Percentiles rank a stretch among this genome's conserved stretches.
These are phyloP conservation scores for Pisolithus marmoratus DNA, from an alignment of 768 basidiomycete species.

Conservation along the genomic window DNA sequence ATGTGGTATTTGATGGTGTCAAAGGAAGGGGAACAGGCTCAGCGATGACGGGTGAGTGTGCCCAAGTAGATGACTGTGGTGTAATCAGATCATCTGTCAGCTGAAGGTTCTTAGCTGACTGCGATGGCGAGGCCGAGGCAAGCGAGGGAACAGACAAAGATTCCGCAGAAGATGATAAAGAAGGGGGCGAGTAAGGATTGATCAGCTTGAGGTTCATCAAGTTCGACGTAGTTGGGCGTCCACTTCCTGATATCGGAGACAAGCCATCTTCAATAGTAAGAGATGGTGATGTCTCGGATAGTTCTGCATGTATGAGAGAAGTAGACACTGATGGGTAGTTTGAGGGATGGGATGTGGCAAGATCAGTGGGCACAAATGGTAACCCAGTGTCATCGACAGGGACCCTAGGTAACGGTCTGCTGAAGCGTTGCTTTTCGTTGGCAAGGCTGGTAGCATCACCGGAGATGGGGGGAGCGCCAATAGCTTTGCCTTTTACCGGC, in stretches of 20 bases:
- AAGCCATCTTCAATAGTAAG: conserved; percentile 28
- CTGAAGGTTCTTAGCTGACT: conserved; percentile 33
- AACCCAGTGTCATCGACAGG: conserved; percentile 10
- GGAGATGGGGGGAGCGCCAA: no score
- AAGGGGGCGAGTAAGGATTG: conserved; percentile 35
- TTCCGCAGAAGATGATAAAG: conserved; percentile 53
- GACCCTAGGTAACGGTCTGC: conserved; percentile 20
- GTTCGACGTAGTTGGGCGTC: conserved; percentile 32
- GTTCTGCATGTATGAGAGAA: conserved; percentile 7
- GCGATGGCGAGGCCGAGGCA: conserved; percentile 38
- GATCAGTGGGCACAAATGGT: not conserved
- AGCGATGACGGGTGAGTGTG: conserved; percentile 23
- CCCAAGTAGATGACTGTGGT: conserved; percentile 18
- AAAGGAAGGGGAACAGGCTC: conserved; percentile 24
- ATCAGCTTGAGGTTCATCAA: conserved; percentile 24
- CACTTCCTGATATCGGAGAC: conserved; percentile 24
- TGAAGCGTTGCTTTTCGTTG: conserved; percentile 11
- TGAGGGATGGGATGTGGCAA: not conserved
- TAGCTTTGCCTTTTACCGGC: not conserved
- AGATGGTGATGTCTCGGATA: conserved; percentile 13
- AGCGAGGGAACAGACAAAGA: conserved; percentile 52
- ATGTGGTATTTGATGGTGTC: conserved; percentile 12
- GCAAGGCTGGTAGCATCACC: not conserved
- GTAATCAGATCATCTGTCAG: conserved; percentile 27
- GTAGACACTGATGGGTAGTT: conserved; percentile 1